Conservation (phyloP, 1,284 basidiomycete genomes). For the Phlebopus sp. region DNA sequence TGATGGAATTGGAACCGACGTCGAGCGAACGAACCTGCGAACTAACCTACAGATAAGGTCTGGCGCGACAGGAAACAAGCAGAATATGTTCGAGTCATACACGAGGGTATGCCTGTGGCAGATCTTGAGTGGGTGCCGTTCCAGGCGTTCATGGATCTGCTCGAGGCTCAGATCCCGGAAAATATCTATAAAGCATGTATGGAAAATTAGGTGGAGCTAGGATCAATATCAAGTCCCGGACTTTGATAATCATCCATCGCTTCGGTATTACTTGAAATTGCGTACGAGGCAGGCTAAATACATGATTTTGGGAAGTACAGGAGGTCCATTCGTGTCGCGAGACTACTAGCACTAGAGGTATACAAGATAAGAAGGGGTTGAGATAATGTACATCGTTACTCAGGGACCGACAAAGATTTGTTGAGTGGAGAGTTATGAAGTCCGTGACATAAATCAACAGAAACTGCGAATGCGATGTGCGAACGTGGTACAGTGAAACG, state of each 20-base stretch:
- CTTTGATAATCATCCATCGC: no score
- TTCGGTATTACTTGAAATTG: no score
- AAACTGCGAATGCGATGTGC: not conserved
- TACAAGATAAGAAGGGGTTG: not conserved
- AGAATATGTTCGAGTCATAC: constrained; percentile 44
- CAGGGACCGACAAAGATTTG: not conserved
- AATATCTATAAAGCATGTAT: constrained; percentile 31
- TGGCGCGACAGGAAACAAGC: constrained; percentile 32
- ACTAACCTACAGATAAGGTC: constrained; percentile 31
- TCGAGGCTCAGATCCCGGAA: constrained; percentile 38
- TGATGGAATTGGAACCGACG: not conserved
- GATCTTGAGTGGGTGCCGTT: constrained; percentile 40
- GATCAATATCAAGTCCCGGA: no score
- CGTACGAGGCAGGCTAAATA: no score
- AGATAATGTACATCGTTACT: not conserved
- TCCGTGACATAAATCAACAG: not conserved
- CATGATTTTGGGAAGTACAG: not conserved
- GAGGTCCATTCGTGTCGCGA: not conserved
- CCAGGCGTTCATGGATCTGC: constrained; percentile 35
- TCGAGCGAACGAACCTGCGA: no score
- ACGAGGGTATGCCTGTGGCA: constrained; percentile 43
- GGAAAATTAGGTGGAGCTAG: no score
- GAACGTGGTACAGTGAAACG: not conserved
- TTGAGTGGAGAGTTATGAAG: not conserved
- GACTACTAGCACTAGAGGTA: not conserved